phyloP scores from a whole-genome alignment of 2,329 filamentous ascomycete genomes.

The Pyrenophora seminiperda region DNA sequence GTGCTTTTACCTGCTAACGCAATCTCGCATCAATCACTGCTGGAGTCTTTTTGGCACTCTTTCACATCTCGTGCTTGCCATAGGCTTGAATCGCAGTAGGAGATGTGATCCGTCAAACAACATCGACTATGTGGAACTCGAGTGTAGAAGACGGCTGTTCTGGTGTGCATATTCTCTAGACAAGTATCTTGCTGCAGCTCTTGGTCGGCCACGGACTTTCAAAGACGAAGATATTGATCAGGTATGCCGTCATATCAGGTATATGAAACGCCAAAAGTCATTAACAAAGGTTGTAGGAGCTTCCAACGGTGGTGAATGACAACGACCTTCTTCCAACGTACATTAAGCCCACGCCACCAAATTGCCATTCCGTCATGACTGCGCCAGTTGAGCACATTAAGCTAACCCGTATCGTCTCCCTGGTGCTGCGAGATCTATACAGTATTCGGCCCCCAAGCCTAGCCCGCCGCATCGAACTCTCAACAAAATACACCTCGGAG shows the following conservation, averaged over 20 bases:
- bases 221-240: conserved; percentile 70
- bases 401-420: conserved; percentile 53
- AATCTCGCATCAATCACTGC: conserved; percentile 64
- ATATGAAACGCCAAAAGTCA: not conserved
- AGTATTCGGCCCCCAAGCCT: conserved; percentile 45
- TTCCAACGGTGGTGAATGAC: conserved; percentile 45
- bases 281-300: conserved; percentile 34
- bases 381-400: conserved; percentile 54
- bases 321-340: conserved; percentile 35
- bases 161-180: conserved; percentile 68
- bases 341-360: conserved; percentile 36
- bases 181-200: conserved; percentile 67
- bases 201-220: conserved; percentile 64
- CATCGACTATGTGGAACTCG: conserved; percentile 54
- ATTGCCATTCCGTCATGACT: conserved; percentile 50
- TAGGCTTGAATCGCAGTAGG: conserved; percentile 53
- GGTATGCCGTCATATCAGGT: conserved; percentile 42
- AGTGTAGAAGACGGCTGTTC: conserved; percentile 64
- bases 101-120: conserved; percentile 37
- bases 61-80: conserved; percentile 57
- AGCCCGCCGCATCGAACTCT: conserved; percentile 44
- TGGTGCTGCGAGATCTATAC: conserved; percentile 54
- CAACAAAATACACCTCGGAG: conserved; percentile 51
- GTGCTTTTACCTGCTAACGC: conserved; percentile 63
- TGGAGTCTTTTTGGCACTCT: conserved; percentile 66